Evolutionary conservation across 306 rosid species (phyloP).

Genomic region (Dryas drummondii): DNA sequence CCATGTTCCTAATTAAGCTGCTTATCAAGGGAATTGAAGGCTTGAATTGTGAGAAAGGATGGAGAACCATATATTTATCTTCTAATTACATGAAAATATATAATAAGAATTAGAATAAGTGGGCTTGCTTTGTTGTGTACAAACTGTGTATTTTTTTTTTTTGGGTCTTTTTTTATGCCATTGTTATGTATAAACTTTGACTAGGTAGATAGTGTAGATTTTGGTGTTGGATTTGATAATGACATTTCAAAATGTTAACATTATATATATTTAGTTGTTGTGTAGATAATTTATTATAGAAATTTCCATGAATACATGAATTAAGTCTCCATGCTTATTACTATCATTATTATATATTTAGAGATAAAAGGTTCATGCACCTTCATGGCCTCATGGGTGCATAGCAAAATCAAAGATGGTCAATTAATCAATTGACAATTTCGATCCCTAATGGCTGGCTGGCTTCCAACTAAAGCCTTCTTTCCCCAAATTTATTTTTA

Average conservation of each 20-base stretch:
- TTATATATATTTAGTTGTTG: background rate
- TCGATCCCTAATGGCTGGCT: background rate
- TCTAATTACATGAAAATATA: background rate
- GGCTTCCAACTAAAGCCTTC: slow-evolving; percentile 3
- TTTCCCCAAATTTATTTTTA: background rate
- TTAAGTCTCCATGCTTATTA: background rate
- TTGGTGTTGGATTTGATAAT: background rate
- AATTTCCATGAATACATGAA: background rate
- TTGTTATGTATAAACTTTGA: background rate
- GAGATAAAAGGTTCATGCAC: no score
- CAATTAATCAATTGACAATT: background rate
- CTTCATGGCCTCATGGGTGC: no score
- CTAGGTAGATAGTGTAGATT: background rate
- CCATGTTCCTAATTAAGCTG: no score
- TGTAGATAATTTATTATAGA: background rate
- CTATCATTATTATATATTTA: no score
- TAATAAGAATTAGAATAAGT: background rate
- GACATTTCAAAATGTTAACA: background rate
- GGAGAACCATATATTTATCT: background rate
- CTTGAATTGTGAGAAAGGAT: background rate
- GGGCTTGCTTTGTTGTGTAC: background rate
- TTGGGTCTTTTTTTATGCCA: no score
- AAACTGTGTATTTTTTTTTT: no score
- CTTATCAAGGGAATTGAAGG: no score
- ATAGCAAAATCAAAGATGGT: background rate